Evolutionary conservation across 1,284 basidiomycete genomes (phyloP), one percentile per base, ranked within the genome.

Genomic region (Cystobasidium slooffiae): DNA sequence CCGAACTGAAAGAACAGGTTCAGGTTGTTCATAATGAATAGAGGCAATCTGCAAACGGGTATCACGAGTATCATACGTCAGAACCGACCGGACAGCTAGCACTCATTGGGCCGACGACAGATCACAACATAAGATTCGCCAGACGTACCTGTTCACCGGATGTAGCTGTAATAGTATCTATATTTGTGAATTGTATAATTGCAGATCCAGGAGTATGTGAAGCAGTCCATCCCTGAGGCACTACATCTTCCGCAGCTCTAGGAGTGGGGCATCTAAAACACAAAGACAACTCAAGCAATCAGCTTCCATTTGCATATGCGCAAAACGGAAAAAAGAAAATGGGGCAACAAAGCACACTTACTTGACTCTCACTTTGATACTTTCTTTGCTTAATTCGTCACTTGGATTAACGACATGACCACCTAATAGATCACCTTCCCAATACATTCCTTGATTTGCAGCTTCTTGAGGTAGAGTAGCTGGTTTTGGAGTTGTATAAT

Each of bases 11-110:
- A 94, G 82, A 53, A 97, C 87, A 0, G 96, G 93, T 69, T 88
- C 85, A 44, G 90, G 90, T 75, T 90, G 89, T 78, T 86, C 85
- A 83, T 93, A 99, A 80, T 97, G 93, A 3, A 97, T 86, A 6
- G 83, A 83, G 72, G 94, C 84, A 43, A 85, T 84, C 78, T 90
- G 86, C 80, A 93, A 46, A n/a, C 24, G 39, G 22, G 20, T 16
- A 7, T 44, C 41, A 62, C 12, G 18, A 59, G 20, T 14, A 5
- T 5, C 24, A 10, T 12, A 20, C 20, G 24, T 44, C 7, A 39
- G 31, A 31, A 31, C 31, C 31, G 31, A 31, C 31, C 5, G 31
- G 31, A 31, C 31, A 31, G 31, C 31, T 31, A 31, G 31, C 31
- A 31, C 5, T 31, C 31, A 31, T 31, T 31, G 31, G 5, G 5